These are phyloP conservation scores for Parachlorella kessleri DNA, from an alignment of 139 green algal species.

Conservation along the genomic window DNA sequence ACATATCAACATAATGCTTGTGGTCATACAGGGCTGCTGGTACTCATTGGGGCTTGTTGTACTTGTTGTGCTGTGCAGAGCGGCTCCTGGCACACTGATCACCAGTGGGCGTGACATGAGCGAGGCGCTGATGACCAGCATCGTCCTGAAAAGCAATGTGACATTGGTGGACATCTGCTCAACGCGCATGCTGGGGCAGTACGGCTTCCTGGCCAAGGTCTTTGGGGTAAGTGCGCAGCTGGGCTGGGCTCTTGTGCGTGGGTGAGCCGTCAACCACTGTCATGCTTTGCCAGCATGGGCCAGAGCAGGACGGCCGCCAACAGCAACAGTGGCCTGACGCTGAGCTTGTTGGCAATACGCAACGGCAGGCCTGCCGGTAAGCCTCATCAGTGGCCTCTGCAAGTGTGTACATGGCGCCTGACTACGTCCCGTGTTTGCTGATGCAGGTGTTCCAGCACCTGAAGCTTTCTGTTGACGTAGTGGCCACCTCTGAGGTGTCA, in stretches of 20 bases:
- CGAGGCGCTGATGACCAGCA: conserved; percentile 86
- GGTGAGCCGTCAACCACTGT: no score
- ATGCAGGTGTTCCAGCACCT: conserved; percentile 82
- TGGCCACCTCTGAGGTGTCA: conserved; percentile 95
- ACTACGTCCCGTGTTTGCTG: no score
- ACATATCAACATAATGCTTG: no score
- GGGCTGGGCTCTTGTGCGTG: no score
- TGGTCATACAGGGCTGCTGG: not conserved
- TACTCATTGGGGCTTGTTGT: not conserved
- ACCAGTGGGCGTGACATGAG: conserved; percentile 71
- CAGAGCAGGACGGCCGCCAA: no score
- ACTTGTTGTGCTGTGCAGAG: conserved; percentile 20
- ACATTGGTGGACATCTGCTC: conserved; percentile 86
- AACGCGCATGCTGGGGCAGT: conserved; percentile 90
- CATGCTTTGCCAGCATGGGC: no score
- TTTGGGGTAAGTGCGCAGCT: no score
- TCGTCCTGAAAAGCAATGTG: conserved; percentile 95
- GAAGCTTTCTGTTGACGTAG: conserved; percentile 94
- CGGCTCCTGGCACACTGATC: conserved; percentile 90
- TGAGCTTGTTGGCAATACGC: no score
- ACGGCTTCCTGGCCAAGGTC: conserved; percentile 80
- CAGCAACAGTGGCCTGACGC: no score
- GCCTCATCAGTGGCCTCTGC: no score
- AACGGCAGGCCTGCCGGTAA: no score
- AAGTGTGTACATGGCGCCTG: no score